A percentile compares a stretch with the other conserved stretches of the same genome.
Evolutionary conservation across 176 grass and related monocot species (phyloP).

Genomic region (Musa schizocarpa): DNA sequence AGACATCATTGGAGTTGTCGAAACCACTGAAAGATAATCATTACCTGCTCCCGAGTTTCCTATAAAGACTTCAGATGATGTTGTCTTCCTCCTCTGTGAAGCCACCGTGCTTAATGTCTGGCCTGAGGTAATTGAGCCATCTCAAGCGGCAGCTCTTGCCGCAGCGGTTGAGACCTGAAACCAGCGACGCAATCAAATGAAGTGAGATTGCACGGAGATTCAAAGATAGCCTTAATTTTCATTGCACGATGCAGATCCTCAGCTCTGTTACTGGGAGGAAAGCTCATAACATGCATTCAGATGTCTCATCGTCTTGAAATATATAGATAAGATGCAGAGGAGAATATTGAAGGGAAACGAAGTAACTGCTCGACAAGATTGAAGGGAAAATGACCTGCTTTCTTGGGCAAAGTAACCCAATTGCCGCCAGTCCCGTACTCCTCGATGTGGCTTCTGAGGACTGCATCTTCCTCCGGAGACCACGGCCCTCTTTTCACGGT

Average conservation of each 20-base stretch:
- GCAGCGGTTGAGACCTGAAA: conserved; percentile 66
- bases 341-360: too few species aligned
- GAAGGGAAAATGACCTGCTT: background rate
- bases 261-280: too few species aligned
- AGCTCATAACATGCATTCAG: too few species aligned
- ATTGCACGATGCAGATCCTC: too few species aligned
- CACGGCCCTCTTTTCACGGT: conserved; percentile 1
- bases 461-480: conserved; percentile 1
- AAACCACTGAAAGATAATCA: background rate
- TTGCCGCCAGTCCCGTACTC: background rate
- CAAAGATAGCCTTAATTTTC: too few species aligned
- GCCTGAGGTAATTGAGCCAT: conserved; percentile 84
- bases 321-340: too few species aligned
- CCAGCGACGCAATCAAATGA: background rate
- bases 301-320: too few species aligned
- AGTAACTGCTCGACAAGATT: too few species aligned
- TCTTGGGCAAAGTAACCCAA: background rate
- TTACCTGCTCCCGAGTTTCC: conserved; percentile 62
- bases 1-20: background rate
- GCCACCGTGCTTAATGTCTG: conserved; percentile 74
- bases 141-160: conserved; percentile 86
- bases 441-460: background rate
- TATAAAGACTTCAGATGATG: conserved; percentile 58
- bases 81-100: conserved; percentile 76
- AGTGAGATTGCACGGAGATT: too few species aligned